Percentiles rank a stretch among this genome's conserved stretches.
phyloP scores from a whole-genome alignment of 2,329 filamentous ascomycete genomes.

The Clarireedia hainanense region DNA sequence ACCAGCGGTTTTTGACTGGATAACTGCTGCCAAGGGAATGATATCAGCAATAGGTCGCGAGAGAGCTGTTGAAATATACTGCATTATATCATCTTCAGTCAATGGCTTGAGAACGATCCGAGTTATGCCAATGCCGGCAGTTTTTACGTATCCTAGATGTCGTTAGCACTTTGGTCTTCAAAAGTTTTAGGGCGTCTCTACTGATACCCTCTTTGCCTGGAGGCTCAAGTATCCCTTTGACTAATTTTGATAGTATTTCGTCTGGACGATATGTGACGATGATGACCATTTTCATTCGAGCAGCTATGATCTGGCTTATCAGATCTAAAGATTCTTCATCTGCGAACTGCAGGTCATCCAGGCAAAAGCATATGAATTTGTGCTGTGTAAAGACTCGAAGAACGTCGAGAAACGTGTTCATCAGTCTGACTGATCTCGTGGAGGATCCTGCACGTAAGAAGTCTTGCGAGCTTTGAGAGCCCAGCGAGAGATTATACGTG shows the following conservation, averaged over 20 bases:
- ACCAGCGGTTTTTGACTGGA: slow-evolving; percentile 67
- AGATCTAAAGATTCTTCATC: slow-evolving; percentile 82
- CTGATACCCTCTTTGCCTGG: slow-evolving; percentile 44
- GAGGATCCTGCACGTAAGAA: slow-evolving; percentile 50
- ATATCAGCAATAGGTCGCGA: slow-evolving; percentile 66
- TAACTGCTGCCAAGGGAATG: slow-evolving; percentile 69
- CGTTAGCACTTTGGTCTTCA: slow-evolving; percentile 18
- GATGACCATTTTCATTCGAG: slow-evolving; percentile 65
- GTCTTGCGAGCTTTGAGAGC: slow-evolving; percentile 48
- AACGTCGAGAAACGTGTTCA: slow-evolving; percentile 84
- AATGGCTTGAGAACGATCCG: slow-evolving; percentile 67
- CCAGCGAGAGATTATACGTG: slow-evolving; percentile 25
- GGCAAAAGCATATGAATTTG: slow-evolving; percentile 73
- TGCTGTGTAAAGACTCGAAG: slow-evolving; percentile 72
- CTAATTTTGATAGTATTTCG: slow-evolving; percentile 48
- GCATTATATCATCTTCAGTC: slow-evolving; percentile 68
- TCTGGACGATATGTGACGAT: slow-evolving; percentile 70
- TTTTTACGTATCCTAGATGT: slow-evolving; percentile 23
- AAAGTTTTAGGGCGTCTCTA: slow-evolving; percentile 20
- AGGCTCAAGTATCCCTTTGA: slow-evolving; percentile 47
- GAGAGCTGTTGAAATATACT: slow-evolving; percentile 77
- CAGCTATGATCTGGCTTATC: slow-evolving; percentile 69
- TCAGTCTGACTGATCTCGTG: slow-evolving; percentile 63
- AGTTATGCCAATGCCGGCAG: slow-evolving; percentile 52
- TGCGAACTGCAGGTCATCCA: slow-evolving; percentile 81